These are phyloP conservation scores for Amphichorda felina DNA, from an alignment of 2,329 filamentous ascomycete species.

Conservation along the genomic window DNA sequence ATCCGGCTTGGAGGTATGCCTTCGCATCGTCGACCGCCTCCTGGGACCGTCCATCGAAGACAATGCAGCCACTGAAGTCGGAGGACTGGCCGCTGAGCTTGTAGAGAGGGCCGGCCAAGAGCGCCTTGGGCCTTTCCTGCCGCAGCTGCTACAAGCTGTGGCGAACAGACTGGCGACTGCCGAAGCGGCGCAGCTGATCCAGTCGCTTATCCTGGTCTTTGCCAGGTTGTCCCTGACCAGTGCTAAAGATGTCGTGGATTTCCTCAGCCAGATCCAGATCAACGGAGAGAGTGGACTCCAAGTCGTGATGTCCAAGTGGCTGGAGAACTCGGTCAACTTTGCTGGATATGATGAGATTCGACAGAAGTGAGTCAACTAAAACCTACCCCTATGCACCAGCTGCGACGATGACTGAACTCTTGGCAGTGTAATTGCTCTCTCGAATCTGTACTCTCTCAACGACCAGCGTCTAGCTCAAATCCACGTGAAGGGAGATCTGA, in stretches of 20 bases:
- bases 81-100: conserved; percentile 82
- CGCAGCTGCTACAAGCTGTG: conserved; percentile 80
- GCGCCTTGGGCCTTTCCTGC: conserved; percentile 78
- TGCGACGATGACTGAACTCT: too few species aligned
- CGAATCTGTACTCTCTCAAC: conserved; percentile 80
- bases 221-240: conserved; percentile 78
- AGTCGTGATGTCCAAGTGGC: conserved; percentile 86
- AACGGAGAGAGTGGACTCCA: conserved; percentile 71
- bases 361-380: conserved; percentile 79
- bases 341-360: conserved; percentile 97
- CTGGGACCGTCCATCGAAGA: conserved; percentile 79
- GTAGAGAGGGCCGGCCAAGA: conserved; percentile 93
- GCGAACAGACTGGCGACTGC: conserved; percentile 75
- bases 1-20: conserved; percentile 75
- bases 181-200: conserved; percentile 79
- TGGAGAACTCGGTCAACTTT: conserved; percentile 94
- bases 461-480: conserved; percentile 70
- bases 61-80: conserved; percentile 89
- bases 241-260: conserved; percentile 81
- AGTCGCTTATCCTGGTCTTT: conserved; percentile 91
- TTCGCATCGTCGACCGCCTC: conserved; percentile 86
- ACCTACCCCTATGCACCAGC: too few species aligned
- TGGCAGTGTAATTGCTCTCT: conserved; percentile 73
- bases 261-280: conserved; percentile 76
- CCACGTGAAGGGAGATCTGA: conserved; percentile 82